Conservation (phyloP, 2,329 filamentous ascomycete genomes). For the Pezicula neosporulosa region DNA sequence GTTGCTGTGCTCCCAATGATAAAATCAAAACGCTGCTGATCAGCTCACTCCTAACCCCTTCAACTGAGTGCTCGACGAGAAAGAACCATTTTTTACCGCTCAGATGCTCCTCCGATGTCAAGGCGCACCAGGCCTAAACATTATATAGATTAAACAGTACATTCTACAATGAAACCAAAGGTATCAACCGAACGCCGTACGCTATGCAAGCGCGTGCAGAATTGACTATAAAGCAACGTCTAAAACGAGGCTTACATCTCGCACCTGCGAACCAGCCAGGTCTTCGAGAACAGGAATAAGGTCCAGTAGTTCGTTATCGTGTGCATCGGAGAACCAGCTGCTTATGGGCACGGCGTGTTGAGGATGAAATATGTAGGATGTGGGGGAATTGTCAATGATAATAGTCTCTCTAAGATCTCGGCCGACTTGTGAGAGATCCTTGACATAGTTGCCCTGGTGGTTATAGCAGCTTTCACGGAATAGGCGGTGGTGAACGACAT, state of each 20-base stretch:
- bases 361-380: constrained; percentile 98
- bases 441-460: constrained; percentile 98
- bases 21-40: constrained; percentile 4
- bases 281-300: constrained; percentile 98
- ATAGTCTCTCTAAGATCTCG: constrained; percentile 96
- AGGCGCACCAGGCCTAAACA: constrained; percentile 19
- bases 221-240: constrained; percentile 70
- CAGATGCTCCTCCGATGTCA: constrained; percentile 13
- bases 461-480: constrained; percentile 99
- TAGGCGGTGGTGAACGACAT: constrained; percentile 90
- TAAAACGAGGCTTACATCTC: constrained; percentile 95
- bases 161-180: constrained; percentile 34
- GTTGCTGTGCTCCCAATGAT: constrained; percentile 7
- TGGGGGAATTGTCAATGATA: constrained; percentile 99
- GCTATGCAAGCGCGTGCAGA: constrained; percentile 31
- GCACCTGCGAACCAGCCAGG: constrained; percentile 80
- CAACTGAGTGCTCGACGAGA: constrained; percentile 6
- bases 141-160: constrained; percentile 36
- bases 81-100: constrained; percentile 17
- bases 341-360: constrained; percentile 98
- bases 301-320: constrained; percentile 97
- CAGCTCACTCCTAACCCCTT: background rate
- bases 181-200: constrained; percentile 34
- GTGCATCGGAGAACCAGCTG: constrained; percentile 99
- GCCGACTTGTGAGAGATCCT: constrained; percentile 95